These are phyloP conservation scores for Rhodotorula sp. DNA, from an alignment of 1,284 basidiomycete genomes.

Conservation along the genomic window DNA sequence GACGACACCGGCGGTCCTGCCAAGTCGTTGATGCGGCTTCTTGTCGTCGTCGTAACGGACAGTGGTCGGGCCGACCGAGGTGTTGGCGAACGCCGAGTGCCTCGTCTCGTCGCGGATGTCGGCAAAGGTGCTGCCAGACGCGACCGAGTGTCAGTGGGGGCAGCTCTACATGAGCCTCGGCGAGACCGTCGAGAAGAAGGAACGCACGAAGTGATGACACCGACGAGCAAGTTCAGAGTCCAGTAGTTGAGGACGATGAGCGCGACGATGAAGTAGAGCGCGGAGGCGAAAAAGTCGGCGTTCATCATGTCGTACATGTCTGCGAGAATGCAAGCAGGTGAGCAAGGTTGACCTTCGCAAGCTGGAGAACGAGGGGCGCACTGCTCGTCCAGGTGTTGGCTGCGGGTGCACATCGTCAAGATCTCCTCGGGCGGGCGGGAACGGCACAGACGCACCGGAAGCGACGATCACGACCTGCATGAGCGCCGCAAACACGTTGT, in stretches of 20 bases:
- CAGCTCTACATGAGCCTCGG: no score
- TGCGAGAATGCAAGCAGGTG: not conserved
- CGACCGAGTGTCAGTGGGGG: conserved; percentile 22
- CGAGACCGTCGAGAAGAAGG: not conserved
- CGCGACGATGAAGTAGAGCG: conserved; percentile 83
- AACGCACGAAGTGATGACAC: conserved; percentile 78
- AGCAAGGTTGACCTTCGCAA: not conserved
- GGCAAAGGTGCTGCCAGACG: conserved; percentile 78
- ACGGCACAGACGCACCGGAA: conserved; percentile 60
- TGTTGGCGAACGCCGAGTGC: conserved; percentile 81
- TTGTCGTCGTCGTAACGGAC: conserved; percentile 15
- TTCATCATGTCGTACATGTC: conserved; percentile 92
- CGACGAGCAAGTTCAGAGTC: conserved; percentile 61
- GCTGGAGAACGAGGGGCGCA: not conserved
- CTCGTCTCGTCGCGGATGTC: conserved; percentile 85
- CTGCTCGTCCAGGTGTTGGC: conserved; percentile 55
- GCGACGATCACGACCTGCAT: conserved; percentile 86
- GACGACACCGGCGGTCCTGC: conserved; percentile 30
- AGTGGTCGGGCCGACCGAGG: conserved; percentile 11
- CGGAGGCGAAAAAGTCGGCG: conserved; percentile 84
- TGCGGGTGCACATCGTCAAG: conserved; percentile 17
- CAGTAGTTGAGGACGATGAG: conserved; percentile 87
- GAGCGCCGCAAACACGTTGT: conserved; percentile 80
- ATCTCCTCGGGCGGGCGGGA: not conserved
- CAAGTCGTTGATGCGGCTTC: conserved; percentile 55